These are phyloP conservation scores for Ophiocordyceps camponoti-floridani DNA, from an alignment of 2,329 filamentous ascomycete species.

Conservation along the genomic window DNA sequence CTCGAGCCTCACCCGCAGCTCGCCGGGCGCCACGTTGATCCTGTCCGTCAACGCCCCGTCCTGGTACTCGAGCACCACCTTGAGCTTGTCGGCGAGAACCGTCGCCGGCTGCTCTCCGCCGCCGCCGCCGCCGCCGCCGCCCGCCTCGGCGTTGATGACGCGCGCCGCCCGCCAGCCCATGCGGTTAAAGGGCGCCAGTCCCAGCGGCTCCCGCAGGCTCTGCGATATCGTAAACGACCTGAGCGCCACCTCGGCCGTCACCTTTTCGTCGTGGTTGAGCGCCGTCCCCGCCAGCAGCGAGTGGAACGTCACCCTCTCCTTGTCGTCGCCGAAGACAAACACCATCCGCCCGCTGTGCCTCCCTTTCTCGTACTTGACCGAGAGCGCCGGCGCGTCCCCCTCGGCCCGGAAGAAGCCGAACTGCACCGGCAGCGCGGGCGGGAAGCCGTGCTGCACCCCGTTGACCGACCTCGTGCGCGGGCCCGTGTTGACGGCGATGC, in stretches of 20 bases:
- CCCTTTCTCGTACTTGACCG: constrained; percentile 51
- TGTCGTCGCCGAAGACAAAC: constrained; percentile 57
- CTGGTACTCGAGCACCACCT: constrained; percentile 58
- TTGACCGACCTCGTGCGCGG: constrained; percentile 62
- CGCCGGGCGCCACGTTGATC: constrained; percentile 63
- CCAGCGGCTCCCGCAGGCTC: constrained; percentile 29
- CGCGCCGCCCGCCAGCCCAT: constrained; percentile 48
- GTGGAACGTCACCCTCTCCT: constrained; percentile 54
- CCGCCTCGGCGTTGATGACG: constrained; percentile 55
- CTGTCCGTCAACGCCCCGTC: constrained; percentile 68
- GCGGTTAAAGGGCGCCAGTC: constrained; percentile 28
- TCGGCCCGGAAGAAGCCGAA: constrained; percentile 65
- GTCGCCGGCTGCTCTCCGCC: constrained; percentile 43
- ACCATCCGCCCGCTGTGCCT: constrained; percentile 53
- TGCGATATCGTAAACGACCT: constrained; percentile 45
- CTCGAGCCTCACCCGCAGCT: constrained; percentile 48
- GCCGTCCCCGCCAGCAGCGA: constrained; percentile 55
- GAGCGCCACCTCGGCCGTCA: constrained; percentile 52
- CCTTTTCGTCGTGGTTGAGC: constrained; percentile 47
- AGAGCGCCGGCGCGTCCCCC: constrained; percentile 48
- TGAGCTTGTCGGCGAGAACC: constrained; percentile 58
- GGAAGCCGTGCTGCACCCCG: constrained; percentile 53
- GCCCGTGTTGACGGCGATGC: constrained; percentile 61
- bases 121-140: constrained; percentile 25
- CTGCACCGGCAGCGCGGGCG: constrained; percentile 48